Conservation (phyloP, 805 yeast species). For the Yarrowia sp. region DNA sequence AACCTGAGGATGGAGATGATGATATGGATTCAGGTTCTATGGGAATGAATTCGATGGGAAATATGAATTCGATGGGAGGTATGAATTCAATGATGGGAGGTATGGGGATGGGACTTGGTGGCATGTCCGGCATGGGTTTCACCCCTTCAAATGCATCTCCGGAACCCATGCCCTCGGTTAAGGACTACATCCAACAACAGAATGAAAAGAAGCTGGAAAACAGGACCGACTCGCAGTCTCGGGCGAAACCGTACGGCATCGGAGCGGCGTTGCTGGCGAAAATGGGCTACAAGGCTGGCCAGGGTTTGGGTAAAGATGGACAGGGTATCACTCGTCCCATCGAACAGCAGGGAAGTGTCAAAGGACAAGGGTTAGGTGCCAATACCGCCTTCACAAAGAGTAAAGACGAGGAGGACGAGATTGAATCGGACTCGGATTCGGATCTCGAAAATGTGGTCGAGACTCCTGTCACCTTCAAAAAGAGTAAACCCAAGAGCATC, state of each 20-base stretch:
- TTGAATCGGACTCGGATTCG: conserved; percentile 14
- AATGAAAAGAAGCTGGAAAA: conserved; percentile 33
- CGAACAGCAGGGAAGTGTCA: conserved; percentile 68
- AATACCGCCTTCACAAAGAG: conserved; percentile 9
- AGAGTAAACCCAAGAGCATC: conserved; percentile 41
- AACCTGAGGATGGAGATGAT: not conserved
- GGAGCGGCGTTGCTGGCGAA: conserved; percentile 79
- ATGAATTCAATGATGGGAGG: not conserved
- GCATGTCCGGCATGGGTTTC: not conserved
- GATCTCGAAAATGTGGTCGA: not conserved
- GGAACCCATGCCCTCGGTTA: conserved; percentile 23
- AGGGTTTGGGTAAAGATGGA: conserved; percentile 78
- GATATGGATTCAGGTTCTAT: not conserved
- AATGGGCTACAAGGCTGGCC: conserved; percentile 89
- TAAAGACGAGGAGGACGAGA: not conserved
- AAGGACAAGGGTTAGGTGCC: conserved; percentile 69
- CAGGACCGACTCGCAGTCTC: not conserved
- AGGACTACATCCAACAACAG: conserved; percentile 22
- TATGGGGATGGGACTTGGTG: conserved; percentile 6
- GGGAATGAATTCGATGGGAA: not conserved
- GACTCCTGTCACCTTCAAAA: conserved; percentile 14
- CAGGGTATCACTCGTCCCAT: conserved; percentile 85
- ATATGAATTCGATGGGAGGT: not conserved
- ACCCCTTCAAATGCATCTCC: not conserved
- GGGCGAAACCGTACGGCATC: conserved; percentile 66